Evolutionary conservation across 2,329 filamentous ascomycete genomes (phyloP), one percentile per base, ranked within the genome.

Genomic region (Fusarium penzigii): DNA sequence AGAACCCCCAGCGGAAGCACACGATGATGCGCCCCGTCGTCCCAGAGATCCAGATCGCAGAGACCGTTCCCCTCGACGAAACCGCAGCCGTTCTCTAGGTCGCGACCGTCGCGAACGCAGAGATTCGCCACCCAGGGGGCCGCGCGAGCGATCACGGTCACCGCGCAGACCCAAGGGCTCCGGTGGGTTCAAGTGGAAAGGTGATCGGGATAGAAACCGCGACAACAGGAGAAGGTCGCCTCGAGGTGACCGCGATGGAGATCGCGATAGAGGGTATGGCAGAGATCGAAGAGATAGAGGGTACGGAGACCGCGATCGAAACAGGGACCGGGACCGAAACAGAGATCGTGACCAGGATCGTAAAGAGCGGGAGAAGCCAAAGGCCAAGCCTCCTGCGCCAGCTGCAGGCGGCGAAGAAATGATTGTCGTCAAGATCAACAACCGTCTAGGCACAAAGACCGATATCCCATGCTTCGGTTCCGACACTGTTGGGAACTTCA

Each of bases 401-500:
- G 55, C 71, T 68, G 44, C 59, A 58, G 10, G 39, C 74, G 71
- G 78, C 6, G 88, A 95, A 67, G 87, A 91, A 51, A 95, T 97
- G 88, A 97, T 97, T 61, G 84, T 96, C 46, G 92, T 97, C 16
- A 85, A 93, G 65, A 86, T 97, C 67, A 97, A 97, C 70, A 93
- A 97, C 72, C 84, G 93, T n/a, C 77, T 97, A 36, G 93, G 93
- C 12, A 97, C 93, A n/a, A 96, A 96, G 67, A 90, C 92, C 14
- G 88, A 90, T 47, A 94, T 97, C 58, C 93, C 93, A 0, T 97
- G 92, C 69, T 78, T 96, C 51, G 86, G 90, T 1, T 88, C 85
- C 3, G 93, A 97, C 73, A 87, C 86, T 8, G 87, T 97, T 59
- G 87, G 87, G 58, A 81, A 92, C 55, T 91, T 97, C 76, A 97